Evolutionary conservation across 108 stramenopile species (phyloP), one percentile per base, ranked within the genome.

Genomic region (Poteriospumella lacustris): DNA sequence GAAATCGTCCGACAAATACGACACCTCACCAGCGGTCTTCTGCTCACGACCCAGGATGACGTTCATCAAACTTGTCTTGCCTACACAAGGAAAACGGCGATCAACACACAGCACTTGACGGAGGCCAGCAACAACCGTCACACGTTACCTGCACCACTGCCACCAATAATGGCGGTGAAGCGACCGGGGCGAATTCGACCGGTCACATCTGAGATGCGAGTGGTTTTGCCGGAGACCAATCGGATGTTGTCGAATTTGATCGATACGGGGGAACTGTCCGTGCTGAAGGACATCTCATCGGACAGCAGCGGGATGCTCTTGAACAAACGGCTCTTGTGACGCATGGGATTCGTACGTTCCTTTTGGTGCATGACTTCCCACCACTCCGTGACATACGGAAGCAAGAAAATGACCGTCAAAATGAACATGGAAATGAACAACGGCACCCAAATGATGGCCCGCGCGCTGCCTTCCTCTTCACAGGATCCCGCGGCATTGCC

Each of bases 51-150:
- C 60, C 28, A 64, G 60, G 24, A 64, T 19, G 31, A 64, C 60
- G 36, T 64, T 64, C 60, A 64, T 64, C 3, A 64, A 34, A 64
- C 60, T 64, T 3, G 60, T 64, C 31, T 64, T 64, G 24, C 52
- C 52, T 56, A 56, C 24, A 56, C 24, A 56, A 19, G 24, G 24
- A 19, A 19, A 56, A 56, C 15, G 15, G 24, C 15, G 15, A 56
- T 19, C 24, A 24, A 19, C 52, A 56, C 15, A 56, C 19, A 56
- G 24, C 19, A 24, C 15, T 19, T 56, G 19, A 56, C 15, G 24
- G 15, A 56, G 24, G 15, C 24, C 24, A 56, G 15, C 24, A 56
- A 24, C 15, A 56, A 24, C 15, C 52, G 24, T 15, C 15, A 15
- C 52, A 56, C 15, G 19, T 56, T 56, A 12, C 60, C 60, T 31